Evolutionary conservation across 208 protist genomes (phyloP), one percentile per base, ranked within the genome.

Genomic region (Trypanosomatidae sp.): DNA sequence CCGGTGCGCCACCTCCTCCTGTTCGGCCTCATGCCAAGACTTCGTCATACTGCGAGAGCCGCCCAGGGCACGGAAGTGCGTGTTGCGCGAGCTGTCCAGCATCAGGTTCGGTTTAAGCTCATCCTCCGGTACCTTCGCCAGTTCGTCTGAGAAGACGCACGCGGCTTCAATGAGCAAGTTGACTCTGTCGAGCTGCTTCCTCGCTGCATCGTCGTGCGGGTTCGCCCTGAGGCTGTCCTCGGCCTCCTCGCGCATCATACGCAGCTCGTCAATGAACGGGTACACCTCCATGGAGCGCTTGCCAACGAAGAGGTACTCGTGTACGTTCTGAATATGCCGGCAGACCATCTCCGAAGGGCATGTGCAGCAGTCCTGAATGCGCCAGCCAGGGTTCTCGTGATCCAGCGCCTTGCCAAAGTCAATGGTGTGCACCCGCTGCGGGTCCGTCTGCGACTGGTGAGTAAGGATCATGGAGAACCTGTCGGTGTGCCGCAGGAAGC

Each of bases 301-400:
- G 62, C 89, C 91, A 1, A 96, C 85, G 69, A 96, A 94, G 22
- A 96, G 75, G 69, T 92, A 94, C 78, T 93, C 89, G 77, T 93
- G 86, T 25, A 94, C 89, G 71, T 96, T 93, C 73, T 96, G 91
- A 67, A 96, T 87, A 80, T 96, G 91, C 28, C 91, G 84, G 77
- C 91, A 96, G 28, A 96, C 86, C 69, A 73, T 81, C 74, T 88
- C 69, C 30, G 86, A 93, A 7, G 76, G 62, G 73, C 91, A 93
- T 19, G 83, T 90, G 76, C 90, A 97, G 79, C 89, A 91, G 77
- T 90, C 76, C 77, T 90, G 83, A 41, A 97, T 74, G 4, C 76
- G 72, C 80, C 85, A 92, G 44, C 87, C 87, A 3, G 69, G 75
- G 65, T 76, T 64, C 52, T 83, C 62, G 62, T 68, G 62, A 36